Percentiles rank a stretch among this genome's conserved stretches.
phyloP scores from a whole-genome alignment of 805 yeast species.

The Priceomyces carsonii region DNA sequence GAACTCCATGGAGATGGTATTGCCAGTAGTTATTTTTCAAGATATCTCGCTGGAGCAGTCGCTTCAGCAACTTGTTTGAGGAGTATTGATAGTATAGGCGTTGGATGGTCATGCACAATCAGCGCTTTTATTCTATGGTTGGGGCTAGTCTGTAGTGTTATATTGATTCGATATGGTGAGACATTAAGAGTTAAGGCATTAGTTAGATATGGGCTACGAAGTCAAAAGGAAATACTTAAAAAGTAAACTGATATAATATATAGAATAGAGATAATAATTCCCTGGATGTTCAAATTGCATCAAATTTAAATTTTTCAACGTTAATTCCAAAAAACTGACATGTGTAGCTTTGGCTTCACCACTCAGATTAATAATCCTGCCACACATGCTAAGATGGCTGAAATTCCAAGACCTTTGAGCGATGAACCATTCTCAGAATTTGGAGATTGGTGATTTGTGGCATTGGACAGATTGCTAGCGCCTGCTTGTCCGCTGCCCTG shows the following conservation, averaged over 20 bases:
- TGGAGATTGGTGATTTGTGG: too few species aligned
- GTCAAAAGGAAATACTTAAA: not conserved
- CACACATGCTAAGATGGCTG: constrained; percentile 6
- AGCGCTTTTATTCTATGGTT: constrained; percentile 43
- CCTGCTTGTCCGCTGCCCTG: too few species aligned
- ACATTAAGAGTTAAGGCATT: constrained; percentile 22
- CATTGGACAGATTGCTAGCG: too few species aligned
- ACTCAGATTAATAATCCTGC: constrained; percentile 8
- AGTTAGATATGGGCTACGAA: constrained; percentile 6
- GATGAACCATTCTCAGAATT: too few species aligned
- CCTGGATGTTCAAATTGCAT: too few species aligned
- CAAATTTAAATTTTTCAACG: too few species aligned
- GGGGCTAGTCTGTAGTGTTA: constrained; percentile 33
- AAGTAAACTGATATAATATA: too few species aligned
- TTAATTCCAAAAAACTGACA: too few species aligned
- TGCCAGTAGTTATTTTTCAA: constrained; percentile 51
- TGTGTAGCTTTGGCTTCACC: too few species aligned
- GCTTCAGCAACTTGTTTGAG: constrained; percentile 51
- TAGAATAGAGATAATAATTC: too few species aligned
- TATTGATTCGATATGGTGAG: constrained; percentile 38
- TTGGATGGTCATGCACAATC: constrained; percentile 58
- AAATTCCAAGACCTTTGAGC: too few species aligned
- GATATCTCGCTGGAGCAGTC: constrained; percentile 53
- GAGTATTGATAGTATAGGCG: constrained; percentile 49
- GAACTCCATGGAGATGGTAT: constrained; percentile 56